phyloP scores from a whole-genome alignment of 768 basidiomycete species.

The Pleurotus sapidus region DNA sequence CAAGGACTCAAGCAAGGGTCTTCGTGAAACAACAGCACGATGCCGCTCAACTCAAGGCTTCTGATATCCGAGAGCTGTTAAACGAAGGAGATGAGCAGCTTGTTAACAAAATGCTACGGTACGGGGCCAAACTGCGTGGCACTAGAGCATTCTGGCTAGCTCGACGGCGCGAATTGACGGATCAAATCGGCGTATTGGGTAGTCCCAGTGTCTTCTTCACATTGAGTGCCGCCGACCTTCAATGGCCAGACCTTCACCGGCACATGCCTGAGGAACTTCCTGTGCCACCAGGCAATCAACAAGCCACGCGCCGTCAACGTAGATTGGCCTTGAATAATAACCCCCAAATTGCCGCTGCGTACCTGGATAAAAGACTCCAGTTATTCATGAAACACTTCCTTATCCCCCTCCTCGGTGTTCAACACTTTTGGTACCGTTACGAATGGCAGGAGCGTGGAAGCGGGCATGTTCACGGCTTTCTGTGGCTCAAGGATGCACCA shows the following conservation, averaged over 20 bases:
- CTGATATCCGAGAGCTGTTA: conserved; percentile 16
- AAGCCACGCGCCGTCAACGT: conserved; percentile 7
- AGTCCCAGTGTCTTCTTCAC: conserved; percentile 24
- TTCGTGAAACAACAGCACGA: conserved; percentile 13
- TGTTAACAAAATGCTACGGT: conserved; percentile 13
- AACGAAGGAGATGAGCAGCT: conserved; percentile 12
- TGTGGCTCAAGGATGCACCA: conserved; percentile 23
- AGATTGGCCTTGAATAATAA: conserved; percentile 19
- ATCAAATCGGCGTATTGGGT: conserved; percentile 15
- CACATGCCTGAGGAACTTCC: conserved; percentile 20
- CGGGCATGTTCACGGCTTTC: conserved; percentile 23
- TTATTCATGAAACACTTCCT: conserved; percentile 16
- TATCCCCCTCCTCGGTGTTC: conserved; percentile 12
- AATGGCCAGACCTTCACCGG: conserved; percentile 28
- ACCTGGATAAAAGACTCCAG: conserved; percentile 17
- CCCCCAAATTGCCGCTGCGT: conserved; percentile 20
- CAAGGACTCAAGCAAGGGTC: conserved; percentile 7
- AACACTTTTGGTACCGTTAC: conserved; percentile 19
- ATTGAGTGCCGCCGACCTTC: conserved; percentile 23
- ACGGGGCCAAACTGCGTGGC: conserved; percentile 17
- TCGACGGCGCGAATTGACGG: conserved; percentile 8
- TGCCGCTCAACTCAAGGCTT: conserved; percentile 11
- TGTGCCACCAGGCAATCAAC: conserved; percentile 11
- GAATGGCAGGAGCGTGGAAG: conserved; percentile 21
- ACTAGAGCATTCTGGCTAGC: conserved; percentile 21